These are phyloP conservation scores for Carex pumila DNA, from an alignment of 176 grass and related monocot species.

Conservation along the genomic window DNA sequence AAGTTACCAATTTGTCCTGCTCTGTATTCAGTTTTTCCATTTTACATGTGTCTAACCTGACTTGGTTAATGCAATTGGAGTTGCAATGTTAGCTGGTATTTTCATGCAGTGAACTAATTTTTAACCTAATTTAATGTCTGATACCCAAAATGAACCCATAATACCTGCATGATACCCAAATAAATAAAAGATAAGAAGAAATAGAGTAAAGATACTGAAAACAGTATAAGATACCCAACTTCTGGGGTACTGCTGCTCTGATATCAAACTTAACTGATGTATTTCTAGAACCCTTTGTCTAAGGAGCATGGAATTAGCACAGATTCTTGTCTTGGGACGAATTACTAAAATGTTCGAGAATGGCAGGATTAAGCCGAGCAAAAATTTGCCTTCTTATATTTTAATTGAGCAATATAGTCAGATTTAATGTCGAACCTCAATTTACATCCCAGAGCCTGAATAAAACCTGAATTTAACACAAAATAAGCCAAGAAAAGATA, in stretches of 20 bases:
- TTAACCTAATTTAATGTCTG: neutral
- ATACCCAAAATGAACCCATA: neutral
- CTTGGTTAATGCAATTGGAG: neutral
- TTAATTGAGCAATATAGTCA: neutral
- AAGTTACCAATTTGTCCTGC: slow-evolving; percentile 10
- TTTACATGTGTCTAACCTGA: neutral
- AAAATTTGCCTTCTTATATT: neutral
- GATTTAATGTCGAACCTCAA: neutral
- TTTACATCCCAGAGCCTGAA: neutral
- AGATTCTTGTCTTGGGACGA: neutral
- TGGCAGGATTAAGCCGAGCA: neutral
- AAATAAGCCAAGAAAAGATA: neutral
- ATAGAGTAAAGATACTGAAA: neutral
- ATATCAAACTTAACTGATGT: neutral
- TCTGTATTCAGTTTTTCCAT: neutral
- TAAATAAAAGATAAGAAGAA: neutral
- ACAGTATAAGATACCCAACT: neutral
- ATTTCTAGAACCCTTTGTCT: neutral
- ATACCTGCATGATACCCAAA: neutral
- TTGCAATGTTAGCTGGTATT: neutral
- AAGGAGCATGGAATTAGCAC: neutral
- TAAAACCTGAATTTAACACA: neutral
- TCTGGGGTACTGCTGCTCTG: neutral
- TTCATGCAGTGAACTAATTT: neutral
- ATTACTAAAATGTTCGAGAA: neutral